Base-by-base conservation (phyloP, 176 grass and related monocot genomes). In the Aegilops bicornis region DNA sequence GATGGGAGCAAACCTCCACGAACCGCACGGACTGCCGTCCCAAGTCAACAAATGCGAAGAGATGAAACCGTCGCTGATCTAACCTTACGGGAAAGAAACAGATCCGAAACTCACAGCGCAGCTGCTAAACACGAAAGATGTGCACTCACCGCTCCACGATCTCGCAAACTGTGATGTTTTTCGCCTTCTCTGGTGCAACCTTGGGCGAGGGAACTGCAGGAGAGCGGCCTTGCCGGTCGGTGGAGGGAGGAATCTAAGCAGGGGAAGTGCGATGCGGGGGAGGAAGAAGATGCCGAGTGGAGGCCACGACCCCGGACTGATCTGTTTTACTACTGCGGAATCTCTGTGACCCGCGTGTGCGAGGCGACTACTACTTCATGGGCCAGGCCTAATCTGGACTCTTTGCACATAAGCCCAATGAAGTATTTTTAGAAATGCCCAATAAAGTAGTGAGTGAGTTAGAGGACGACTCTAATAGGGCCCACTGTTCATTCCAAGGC, bases 231-330 rank as follows among this genome's bases (percentile, higher is more conserved):
- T 16, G 36, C 4, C 29, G 50, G 48, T 81, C 69, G 30, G 15
- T 32, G 81, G 4, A 22, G 81, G 62, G 22, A 24, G 39, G 39
- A 72, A 42, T 85, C 63, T 80, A 79, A 79, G 47, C 74, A 77
- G 30, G 40, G 72, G 8, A 48, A 75, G 40, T 45, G 45, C 64
- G 73, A 32, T 15, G 48, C 4, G 64, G 35, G n/a, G 24, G 25
- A 40, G 5, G 33, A 14, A 45, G 83, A 82, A 86, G 83, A 89
- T 82, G 88, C 88, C 47, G 1, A 27, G 29, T 3, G 23, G 86
- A 47, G 50, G 7, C 39, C 35, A 80, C 39, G 77, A 50, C 39
- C 39, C 72, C 24, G 72, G 43, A 20, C 71, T 32, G 36, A 64
- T 83, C 64, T 75, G 31, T 80, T 74, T 65, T 74, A 42, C 80